Conservation (phyloP, 495 filamentous ascomycete species). For the Daldinia vernicosa region DNA sequence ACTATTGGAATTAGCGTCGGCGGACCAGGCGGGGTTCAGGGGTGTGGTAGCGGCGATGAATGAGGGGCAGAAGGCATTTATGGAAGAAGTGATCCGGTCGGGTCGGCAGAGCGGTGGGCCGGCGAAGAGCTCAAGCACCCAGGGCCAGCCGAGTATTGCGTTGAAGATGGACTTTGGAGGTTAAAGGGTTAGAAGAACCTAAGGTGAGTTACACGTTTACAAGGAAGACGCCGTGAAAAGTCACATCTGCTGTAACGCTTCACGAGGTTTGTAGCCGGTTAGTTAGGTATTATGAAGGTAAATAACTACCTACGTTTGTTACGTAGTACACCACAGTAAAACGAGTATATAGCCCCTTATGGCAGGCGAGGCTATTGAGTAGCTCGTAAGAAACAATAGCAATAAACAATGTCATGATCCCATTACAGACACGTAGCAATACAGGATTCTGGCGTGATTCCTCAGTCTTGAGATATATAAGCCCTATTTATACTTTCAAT, state of each 20-base stretch:
- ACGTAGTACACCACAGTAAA: neutral
- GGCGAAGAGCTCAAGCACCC: conserved; percentile 53
- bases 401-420: neutral
- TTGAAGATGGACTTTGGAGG: conserved; percentile 89
- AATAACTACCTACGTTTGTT: neutral
- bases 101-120: conserved; percentile 53
- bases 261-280: neutral
- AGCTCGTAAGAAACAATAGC: neutral
- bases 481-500: neutral
- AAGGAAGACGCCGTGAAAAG: neutral
- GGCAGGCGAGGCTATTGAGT: neutral
- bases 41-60: conserved; percentile 77
- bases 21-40: conserved; percentile 76
- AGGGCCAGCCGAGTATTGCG: conserved; percentile 84
- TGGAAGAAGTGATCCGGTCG: conserved; percentile 83
- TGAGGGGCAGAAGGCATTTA: conserved; percentile 72
- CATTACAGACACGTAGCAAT: neutral
- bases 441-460: neutral
- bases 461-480: neutral
- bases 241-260: neutral
- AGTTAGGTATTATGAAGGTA: neutral
- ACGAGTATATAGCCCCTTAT: neutral
- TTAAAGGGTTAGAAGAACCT: neutral
- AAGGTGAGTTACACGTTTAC: neutral
- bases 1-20: conserved; percentile 82